Base-by-base conservation (phyloP, 106 monocot species). In the Allium cepa region DNA sequence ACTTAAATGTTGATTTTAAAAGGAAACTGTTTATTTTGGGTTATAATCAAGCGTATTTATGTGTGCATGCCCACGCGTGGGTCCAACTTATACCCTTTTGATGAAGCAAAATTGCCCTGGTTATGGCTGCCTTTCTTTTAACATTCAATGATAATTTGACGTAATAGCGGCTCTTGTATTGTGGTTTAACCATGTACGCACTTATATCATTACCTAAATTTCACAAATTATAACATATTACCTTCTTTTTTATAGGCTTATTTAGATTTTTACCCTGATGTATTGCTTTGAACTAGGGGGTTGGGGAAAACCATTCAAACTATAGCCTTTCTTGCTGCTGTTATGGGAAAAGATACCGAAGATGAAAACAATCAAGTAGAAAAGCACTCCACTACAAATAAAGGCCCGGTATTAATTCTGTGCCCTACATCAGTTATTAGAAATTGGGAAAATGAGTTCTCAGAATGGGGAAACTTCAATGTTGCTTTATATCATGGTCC, bases 231-330 rank as follows among this genome's bases (percentile, higher is more conserved):
- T 36, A 0, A 36, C 3, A 36, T 1, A 36, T 36, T 36, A 5
- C 1, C 36, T 36, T 22, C 22, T 59, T 9, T 59, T 59, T 18
- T 1, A 5, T 49, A 0, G 7, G 48, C 4, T 64, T 67, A 11
- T 67, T 59, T 0, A 56, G 7, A 48, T 46, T 12, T 66, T 76
- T n/a, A 13, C 5, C 60, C 71, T 50, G 9, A 53, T 36, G 36
- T 73, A 46, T 58, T 75, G 8, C 67, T 49, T 69, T 79, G 59
- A 70, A 75, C 46, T 69, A 97, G 96, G 96, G 96, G 96, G 2
- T 77, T 97, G 18, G 96, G 96, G 17, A 97, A 97, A 76, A 97
- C 96, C 52, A 92, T 97, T 18, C 92, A 97, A 72, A 89, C 88
- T 11, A 92, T 97, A 68, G 96, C 96, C 67, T 89, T 97, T 77